phyloP scores from a whole-genome alignment of 1,139 yeast genomes.

The Yamadazyma blattariae region DNA sequence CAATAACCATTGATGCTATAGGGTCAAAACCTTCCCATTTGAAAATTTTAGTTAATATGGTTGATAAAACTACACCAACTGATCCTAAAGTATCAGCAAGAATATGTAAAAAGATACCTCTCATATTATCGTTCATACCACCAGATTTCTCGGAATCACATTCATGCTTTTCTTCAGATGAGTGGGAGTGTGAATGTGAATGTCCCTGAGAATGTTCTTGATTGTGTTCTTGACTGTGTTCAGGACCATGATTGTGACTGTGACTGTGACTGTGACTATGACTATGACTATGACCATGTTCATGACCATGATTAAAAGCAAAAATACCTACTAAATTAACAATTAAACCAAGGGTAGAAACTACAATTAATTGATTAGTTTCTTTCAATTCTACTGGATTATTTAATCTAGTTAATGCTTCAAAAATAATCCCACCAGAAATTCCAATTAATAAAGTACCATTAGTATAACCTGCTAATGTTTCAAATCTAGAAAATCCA shows the following conservation, averaged over 20 bases:
- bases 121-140: conserved; percentile 76
- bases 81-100: conserved; percentile 96
- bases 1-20: conserved; percentile 84
- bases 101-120: conserved; percentile 89
- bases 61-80: conserved; percentile 90
- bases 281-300: conserved; percentile 27
- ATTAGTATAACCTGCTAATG: conserved; percentile 92
- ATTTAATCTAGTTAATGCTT: conserved; percentile 77
- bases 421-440: conserved; percentile 82
- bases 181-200: conserved; percentile 3
- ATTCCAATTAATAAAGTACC: conserved; percentile 87
- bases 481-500: conserved; percentile 82
- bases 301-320: conserved; percentile 85
- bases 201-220: conserved; percentile 18
- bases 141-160: neutral
- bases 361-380: conserved; percentile 83
- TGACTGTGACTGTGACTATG: conserved; percentile 24
- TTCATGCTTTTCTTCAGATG: conserved; percentile 16
- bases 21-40: conserved; percentile 80
- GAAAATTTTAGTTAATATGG: conserved; percentile 59
- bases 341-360: conserved; percentile 76
- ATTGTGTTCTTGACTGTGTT: conserved; percentile 20
- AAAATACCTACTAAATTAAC: conserved; percentile 91
- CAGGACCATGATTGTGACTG: conserved; percentile 13
- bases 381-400: conserved; percentile 75